Evolutionary conservation across 1,139 yeast species (phyloP), one percentile per base, ranked within the genome.

Genomic region (Protomyces lactucae-debilis): DNA sequence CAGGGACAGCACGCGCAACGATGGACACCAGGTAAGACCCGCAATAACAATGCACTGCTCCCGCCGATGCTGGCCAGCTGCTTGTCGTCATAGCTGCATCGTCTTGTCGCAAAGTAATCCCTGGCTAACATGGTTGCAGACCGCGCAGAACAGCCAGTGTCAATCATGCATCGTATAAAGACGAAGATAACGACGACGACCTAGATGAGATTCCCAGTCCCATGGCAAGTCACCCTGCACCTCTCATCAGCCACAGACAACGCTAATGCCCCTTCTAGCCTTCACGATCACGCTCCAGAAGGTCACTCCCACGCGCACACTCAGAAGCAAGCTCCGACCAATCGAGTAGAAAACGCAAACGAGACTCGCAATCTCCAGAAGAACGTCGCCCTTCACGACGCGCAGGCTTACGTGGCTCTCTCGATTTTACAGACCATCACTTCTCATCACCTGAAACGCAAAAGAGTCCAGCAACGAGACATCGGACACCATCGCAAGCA

Each of bases 361-460:
- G 63, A 32, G 63, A 59, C 10, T 59, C 63, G 5, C 12, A n/a
- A 10, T 59, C 63, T 5, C 63, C 63, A 9, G 55, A 57, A 23
- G 48, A 46, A 6, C 21, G 36, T 2, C 61, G 48, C 12, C 25
- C 51, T 3, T 45, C 61, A 12, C 32, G 48, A 21, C 48, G 61
- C 12, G 37, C 39, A 25, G 61, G 61, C 12, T 51, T 57, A 23
- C 35, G 61, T n/a, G 52, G 52, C 18, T 57, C 61, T 6, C 21
- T 39, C 8, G 28, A 53, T 16, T 25, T 8, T 6, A 16, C 48
- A 12, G 21, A 10, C 12, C 14, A 18, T 6, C 23, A 5, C 48
- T 43, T 43, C 23, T 10, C 48, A 16, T 16, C 48, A 18, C 21
- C 23, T 18, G 43, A 37, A 1, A n/a, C 9, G 16, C 25, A 18